These are phyloP conservation scores for Amanita thiersii DNA, from an alignment of 768 basidiomycete genomes.

Conservation along the genomic window DNA sequence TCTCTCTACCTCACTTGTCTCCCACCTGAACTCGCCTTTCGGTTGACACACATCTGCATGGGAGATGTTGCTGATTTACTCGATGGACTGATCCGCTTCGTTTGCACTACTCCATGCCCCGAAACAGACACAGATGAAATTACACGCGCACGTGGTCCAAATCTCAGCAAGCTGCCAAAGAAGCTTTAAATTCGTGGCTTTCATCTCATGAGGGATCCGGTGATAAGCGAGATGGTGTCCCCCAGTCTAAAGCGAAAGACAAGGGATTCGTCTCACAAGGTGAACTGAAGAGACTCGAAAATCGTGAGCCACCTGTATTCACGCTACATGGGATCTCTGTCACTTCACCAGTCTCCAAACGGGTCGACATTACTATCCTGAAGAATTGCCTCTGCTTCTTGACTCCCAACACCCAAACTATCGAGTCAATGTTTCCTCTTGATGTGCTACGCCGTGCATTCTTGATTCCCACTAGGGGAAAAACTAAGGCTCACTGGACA, in stretches of 20 bases:
- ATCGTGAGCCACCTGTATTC: slow-evolving; percentile 39
- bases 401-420: slow-evolving; percentile 37
- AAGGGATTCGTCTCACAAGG: slow-evolving; percentile 15
- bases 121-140: slow-evolving; percentile 3
- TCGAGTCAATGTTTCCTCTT: slow-evolving; percentile 45
- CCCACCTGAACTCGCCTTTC: no score
- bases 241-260: slow-evolving; percentile 23
- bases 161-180: slow-evolving; percentile 23
- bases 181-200: slow-evolving; percentile 21
- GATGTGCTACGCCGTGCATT: slow-evolving; percentile 51
- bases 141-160: slow-evolving; percentile 24
- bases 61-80: slow-evolving; percentile 18
- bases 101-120: slow-evolving; percentile 28
- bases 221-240: slow-evolving; percentile 16
- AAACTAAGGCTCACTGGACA: slow-evolving; percentile 66
- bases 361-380: slow-evolving; percentile 58
- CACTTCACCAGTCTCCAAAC: slow-evolving; percentile 72
- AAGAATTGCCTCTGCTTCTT: slow-evolving; percentile 41
- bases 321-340: slow-evolving; percentile 58
- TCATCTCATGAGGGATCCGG: slow-evolving; percentile 19
- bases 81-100: slow-evolving; percentile 35
- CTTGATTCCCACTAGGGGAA: slow-evolving; percentile 67
- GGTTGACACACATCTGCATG: slow-evolving; percentile 1
- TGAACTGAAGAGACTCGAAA: slow-evolving; percentile 9
- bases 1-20: no score